Conservation (phyloP, 306 rosid species). For the Abrus pulchellus region DNA sequence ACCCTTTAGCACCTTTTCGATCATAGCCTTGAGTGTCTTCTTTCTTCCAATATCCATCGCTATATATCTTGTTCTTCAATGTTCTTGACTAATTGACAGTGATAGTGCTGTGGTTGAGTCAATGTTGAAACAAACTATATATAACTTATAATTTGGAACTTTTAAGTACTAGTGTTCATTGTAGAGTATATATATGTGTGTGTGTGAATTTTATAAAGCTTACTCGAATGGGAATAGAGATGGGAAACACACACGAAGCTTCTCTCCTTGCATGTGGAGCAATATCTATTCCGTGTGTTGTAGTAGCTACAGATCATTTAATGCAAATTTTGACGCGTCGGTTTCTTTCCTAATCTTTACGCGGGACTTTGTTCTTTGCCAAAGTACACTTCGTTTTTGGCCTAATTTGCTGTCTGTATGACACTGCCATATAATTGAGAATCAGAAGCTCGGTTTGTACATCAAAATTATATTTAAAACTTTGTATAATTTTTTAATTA, state of each 20-base stretch:
- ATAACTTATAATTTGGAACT: neutral
- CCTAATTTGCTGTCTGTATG: slow-evolving; percentile 49
- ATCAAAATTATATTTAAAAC: too few species aligned
- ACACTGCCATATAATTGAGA: slow-evolving; percentile 3
- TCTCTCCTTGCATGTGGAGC: slow-evolving; percentile 41
- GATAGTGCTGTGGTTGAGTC: slow-evolving; percentile 25
- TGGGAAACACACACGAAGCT: slow-evolving; percentile 47
- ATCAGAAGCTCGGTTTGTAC: too few species aligned
- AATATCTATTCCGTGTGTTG: slow-evolving; percentile 40
- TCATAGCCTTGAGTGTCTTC: slow-evolving; percentile 54
- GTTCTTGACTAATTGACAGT: neutral
- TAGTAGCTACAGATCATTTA: slow-evolving; percentile 38
- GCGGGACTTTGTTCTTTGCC: slow-evolving; percentile 46
- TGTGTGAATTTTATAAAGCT: slow-evolving; percentile 24
- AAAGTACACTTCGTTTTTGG: neutral
- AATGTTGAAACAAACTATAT: slow-evolving; percentile 2
- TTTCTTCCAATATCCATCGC: slow-evolving; percentile 39
- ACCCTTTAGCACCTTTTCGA: slow-evolving; percentile 55
- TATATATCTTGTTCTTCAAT: neutral
- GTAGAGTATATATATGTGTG: neutral
- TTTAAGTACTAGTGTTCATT: neutral
- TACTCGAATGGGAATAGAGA: neutral
- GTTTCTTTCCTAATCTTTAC: slow-evolving; percentile 36
- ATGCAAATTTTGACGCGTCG: slow-evolving; percentile 58
- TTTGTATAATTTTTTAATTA: too few species aligned